Base-by-base conservation (phyloP, 176 grass and related monocot genomes). In the Hordeum marinum region DNA sequence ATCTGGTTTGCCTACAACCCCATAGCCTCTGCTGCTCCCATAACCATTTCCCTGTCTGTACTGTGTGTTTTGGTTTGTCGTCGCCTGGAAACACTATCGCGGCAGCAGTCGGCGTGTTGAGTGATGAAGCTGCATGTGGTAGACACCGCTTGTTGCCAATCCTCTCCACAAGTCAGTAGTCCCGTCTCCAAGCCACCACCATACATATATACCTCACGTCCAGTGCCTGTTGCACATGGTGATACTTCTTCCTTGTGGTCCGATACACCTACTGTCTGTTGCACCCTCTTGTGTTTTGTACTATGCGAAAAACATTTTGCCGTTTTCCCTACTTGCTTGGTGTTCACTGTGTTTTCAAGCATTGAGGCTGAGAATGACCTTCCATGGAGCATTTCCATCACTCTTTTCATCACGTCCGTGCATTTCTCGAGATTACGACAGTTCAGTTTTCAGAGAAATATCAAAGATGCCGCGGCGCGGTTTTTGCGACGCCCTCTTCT, bases 371-470 rank as follows among this genome's bases (percentile, higher is more conserved):
- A 78, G 12, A 55, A 24, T 52, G 75, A 63, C 43, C 7, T 35
- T 8, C 46, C 58, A 65, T 62, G 11, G 41, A 68, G 12, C 25
- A 24, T n/a, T 68, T 8, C 64, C 3, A 57, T 74, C 66, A 54
- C 50, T 48, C 62, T 42, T 4, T 48, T 46, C 36, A 32, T 42
- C 15, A 25, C 8, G 18, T 11, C 7, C 68, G 79, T 39, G 72
- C 36, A 46, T 82, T 79, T 80, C 48, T 54, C 4, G 1, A 76
- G 61, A 85, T 50, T 2, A 50, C 5, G 52, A 85, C 12, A 9
- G 68, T 36, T 70, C 12, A 9, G 68, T 36, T 70, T 36, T 70
- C 2, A 11, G n/a, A n/a, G 18, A 88, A 89, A 82, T 86, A 86
- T 82, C 78, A 82, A 8, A 7, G 27, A 40, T 10, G 55, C 8